These are phyloP conservation scores for Pseudocercospora fuligena DNA, from an alignment of 2,329 filamentous ascomycete species.

Conservation along the genomic window DNA sequence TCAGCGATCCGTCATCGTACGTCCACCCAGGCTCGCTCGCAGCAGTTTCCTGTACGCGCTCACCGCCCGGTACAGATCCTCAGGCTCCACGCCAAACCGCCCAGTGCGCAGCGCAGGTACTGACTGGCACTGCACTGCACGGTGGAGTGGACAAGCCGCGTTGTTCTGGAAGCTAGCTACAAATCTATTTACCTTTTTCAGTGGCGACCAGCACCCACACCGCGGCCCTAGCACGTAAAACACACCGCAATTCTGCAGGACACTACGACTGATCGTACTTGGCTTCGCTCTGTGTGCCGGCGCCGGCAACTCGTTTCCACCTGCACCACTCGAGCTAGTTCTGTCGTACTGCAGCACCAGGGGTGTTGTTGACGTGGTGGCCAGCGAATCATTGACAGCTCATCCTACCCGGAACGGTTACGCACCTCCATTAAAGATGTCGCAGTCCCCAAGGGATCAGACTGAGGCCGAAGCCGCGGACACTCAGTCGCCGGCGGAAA, in stretches of 20 bases:
- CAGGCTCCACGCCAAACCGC: slow-evolving; percentile 20
- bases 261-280: slow-evolving; percentile 27
- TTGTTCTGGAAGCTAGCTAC: slow-evolving; percentile 17
- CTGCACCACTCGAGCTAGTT: slow-evolving; percentile 28
- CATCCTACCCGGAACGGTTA: slow-evolving; percentile 33
- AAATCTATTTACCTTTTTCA: slow-evolving; percentile 18
- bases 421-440: slow-evolving; percentile 74
- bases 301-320: slow-evolving; percentile 33
- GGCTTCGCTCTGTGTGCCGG: slow-evolving; percentile 24
- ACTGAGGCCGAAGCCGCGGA: slow-evolving; percentile 75
- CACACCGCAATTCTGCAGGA: slow-evolving; percentile 31
- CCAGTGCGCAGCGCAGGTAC: slow-evolving; percentile 6
- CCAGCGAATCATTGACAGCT: slow-evolving; percentile 42
- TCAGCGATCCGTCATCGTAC: slow-evolving; percentile 2
- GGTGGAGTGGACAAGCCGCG: background rate
- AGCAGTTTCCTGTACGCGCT: slow-evolving; percentile 15
- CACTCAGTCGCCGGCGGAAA: slow-evolving; percentile 85
- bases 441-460: slow-evolving; percentile 82
- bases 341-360: slow-evolving; percentile 33
- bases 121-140: background rate
- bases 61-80: slow-evolving; percentile 20
- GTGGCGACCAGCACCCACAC: slow-evolving; percentile 20
- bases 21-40: background rate
- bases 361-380: slow-evolving; percentile 34
- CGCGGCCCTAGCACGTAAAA: slow-evolving; percentile 25